Base-by-base conservation (phyloP, 2,329 filamentous ascomycete species). In the Gaeumannomyces sp. region DNA sequence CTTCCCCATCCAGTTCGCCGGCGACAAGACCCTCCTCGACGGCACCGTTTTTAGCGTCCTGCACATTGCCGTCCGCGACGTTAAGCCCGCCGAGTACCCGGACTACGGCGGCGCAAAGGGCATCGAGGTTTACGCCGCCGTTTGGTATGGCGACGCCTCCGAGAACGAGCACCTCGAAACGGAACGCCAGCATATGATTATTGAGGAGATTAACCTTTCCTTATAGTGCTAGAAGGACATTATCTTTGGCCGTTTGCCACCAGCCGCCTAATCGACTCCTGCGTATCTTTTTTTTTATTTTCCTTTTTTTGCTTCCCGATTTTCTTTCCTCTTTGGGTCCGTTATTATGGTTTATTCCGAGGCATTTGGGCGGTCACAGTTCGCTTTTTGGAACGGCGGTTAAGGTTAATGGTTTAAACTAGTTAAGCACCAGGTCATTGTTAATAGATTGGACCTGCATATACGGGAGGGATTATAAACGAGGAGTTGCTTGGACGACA, bases 1-100 rank as follows among this genome's bases (percentile, higher is more conserved):
- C 68, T 73, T 71, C 27, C 67, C 66, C 16, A 60, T 73, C 60
- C 71, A 73, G 67, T 66, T 70, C 50, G 70, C 71, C 19, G 70
- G 70, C 19, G 66, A 69, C 66, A 71, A 71, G 67, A 66, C 65
- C 3, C 60, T 71, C 4, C 62, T 64, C 2, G 70, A 71, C 56
- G 65, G 64, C 33, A 69, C 70, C 19, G 66, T 61, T 14, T 70
- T 71, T 64, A 69, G 70, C 57, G 66, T 71, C 25, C 65, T 71
- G 27, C 68, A 69, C 25, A 70, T 71, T 19, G 66, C 69, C 0
- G 67, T 63, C 2, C 67, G 70, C 8, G 70, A 71, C 57, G 61
- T 70, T 13, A 53, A 62, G 3, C 61, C 65, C 19, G 64, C 61
- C 1, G 62, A 65, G 16, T 63, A 64, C 35, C 58, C 60, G 66